Evolutionary conservation across 352 stramenopile species (phyloP), one percentile per base, ranked within the genome.

Genomic region (Chrysophaeum taylorii): DNA sequence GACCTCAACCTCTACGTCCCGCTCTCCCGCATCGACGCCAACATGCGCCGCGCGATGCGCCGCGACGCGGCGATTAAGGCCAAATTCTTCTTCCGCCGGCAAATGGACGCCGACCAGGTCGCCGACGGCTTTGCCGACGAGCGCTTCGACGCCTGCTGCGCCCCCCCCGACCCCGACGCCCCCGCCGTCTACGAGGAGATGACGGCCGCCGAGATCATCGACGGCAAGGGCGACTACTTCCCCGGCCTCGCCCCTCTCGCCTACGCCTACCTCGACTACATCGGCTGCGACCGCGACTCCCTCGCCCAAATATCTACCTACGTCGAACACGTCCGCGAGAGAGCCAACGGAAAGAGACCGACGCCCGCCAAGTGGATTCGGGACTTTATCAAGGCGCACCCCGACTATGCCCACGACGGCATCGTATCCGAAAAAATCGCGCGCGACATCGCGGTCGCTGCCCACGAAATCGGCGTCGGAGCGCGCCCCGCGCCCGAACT

Each of bases 1-100:
- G 95, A 99, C 78, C 78, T 99, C 35, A 98, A 98, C 76, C 74
- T 99, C 27, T 99, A 99, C 83, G 96, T 98, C 63, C 95, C 96
- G 42, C 80, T 99, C 29, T 98, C 91, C 66, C 92, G 94, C 70
- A 86, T 96, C 16, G 89, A 99, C 83, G 95, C 97, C 64, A 99
- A 99, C 80, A 98, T 99, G 94, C 91, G 97, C 79, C 86, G 94
- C 39, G 96, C 96, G 18, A 94, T 99, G 79, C 85, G 85, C 45
- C 82, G 94, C 45, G 95, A 98, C 80, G 91, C 94, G 25, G 84
- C 93, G 21, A 76, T 91, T 29, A 90, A 94, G 64, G 87, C 97
- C 70, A 97, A 97, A 75, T 99, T 98, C 73, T 97, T 92, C 77
- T 98, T 99, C 75, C 89, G 94, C 53, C 92, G 90, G 70, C 92